phyloP scores from a whole-genome alignment of 768 basidiomycete species.

The Cystofilobasidium ferigula region DNA sequence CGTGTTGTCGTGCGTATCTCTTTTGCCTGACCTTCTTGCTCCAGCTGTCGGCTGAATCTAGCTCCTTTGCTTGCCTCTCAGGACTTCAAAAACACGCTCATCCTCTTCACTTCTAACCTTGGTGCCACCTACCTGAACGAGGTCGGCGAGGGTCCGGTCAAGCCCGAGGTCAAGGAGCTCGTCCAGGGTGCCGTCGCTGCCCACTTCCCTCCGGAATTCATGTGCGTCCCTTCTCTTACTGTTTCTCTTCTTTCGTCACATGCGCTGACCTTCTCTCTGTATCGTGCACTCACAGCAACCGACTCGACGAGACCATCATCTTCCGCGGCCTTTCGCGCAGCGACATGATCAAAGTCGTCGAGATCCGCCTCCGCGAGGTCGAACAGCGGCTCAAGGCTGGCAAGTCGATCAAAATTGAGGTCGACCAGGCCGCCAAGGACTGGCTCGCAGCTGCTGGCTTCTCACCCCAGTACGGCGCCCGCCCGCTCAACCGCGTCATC shows the following conservation, averaged over 20 bases:
- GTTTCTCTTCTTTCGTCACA: constrained; percentile 2
- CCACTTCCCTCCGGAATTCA: constrained; percentile 42
- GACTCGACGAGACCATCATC: constrained; percentile 40
- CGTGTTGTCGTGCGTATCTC: constrained; percentile 40
- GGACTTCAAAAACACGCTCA: constrained; percentile 40
- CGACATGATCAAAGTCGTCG: constrained; percentile 75
- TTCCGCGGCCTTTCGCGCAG: constrained; percentile 67
- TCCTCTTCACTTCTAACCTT: constrained; percentile 41
- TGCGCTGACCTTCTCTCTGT: neutral
- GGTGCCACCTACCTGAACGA: constrained; percentile 41
- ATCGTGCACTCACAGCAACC: constrained; percentile 29
- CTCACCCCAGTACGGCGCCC: constrained; percentile 60
- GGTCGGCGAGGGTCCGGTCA: constrained; percentile 37
- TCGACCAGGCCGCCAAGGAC: constrained; percentile 64
- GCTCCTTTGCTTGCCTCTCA: neutral
- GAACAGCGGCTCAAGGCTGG: constrained; percentile 62
- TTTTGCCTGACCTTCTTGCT: constrained; percentile 28
- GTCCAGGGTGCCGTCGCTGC: constrained; percentile 39
- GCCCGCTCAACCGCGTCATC: constrained; percentile 81
- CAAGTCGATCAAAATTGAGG: constrained; percentile 65
- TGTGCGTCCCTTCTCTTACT: constrained; percentile 28
- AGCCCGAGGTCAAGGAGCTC: constrained; percentile 34
- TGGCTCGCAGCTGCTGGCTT: constrained; percentile 39
- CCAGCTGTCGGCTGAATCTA: neutral
- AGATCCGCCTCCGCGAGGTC: constrained; percentile 74